Evolutionary conservation across 2,329 filamentous ascomycete species (phyloP), one percentile per base, ranked within the genome.

Genomic region (Colletotrichum destructivum): DNA sequence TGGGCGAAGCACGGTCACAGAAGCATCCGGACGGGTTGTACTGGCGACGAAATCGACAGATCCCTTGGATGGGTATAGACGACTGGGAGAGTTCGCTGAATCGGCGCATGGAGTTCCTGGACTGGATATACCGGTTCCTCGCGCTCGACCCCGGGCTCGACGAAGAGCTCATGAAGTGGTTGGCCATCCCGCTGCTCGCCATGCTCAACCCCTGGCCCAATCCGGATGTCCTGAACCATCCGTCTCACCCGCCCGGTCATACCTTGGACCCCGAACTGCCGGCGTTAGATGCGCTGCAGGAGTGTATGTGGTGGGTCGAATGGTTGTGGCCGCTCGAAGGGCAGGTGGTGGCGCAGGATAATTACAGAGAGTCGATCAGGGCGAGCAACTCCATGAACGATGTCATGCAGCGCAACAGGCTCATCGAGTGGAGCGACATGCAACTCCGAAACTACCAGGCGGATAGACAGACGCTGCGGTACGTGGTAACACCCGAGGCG

Each of bases 161-260:
- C 54, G 69, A 69, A 16, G 21, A 60, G 38, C 52, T 72, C 9
- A 72, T 72, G 66, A 55, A 61, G 35, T 69, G 38, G 4, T 15
- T 72, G 26, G 69, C 38, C n/a, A 47, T 52, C 5, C 46, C n/a
- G 6, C 54, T 72, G 40, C 66, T 72, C 26, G 65, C 59, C 38
- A 47, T 72, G n/a, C 69, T 72, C 46, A 72, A 72, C 23, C 69
- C 66, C 38, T 72, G 66, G 40, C 69, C 65, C n/a, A 60, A 47
- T 18, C 16, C 31, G 12, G 35, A 46, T 1, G 2, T 9, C 12
- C 3, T 2, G 4, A 7, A 40, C 15, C 69, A 64, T 16, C 54
- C 69, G 11, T 72, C 69, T 2, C 65, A 72, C 4, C 52, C 60
- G 40, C 3, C 12, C 11, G 47, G 46, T 8, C 12, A 55, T 40